A percentile compares a stretch with the other conserved stretches of the same genome.
Evolutionary conservation across 75 land plant genomes (phyloP).

Genomic region (Picea glauca): DNA sequence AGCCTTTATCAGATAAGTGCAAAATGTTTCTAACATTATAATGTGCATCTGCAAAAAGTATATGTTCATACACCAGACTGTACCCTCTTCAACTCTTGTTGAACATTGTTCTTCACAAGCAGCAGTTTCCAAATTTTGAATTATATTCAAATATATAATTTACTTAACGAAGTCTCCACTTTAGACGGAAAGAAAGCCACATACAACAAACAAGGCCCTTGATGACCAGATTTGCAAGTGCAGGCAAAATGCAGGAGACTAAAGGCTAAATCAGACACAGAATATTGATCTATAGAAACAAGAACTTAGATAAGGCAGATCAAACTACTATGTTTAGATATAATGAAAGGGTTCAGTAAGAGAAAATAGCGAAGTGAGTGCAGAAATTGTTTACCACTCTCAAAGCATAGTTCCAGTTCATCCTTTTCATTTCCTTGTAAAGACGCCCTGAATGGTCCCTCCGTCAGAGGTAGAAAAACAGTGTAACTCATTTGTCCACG

Average conservation of each 20-base stretch:
- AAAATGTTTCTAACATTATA: background rate
- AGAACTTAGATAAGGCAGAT: background rate
- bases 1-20: background rate
- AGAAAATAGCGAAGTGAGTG: background rate
- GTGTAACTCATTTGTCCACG: constrained; percentile 32
- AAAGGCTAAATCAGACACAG: background rate
- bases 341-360: background rate
- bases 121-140: background rate
- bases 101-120: background rate
- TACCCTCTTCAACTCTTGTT: background rate
- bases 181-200: background rate
- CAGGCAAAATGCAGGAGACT: no score
- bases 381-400: constrained; percentile 56
- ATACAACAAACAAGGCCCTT: background rate
- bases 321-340: background rate
- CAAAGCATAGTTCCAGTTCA: constrained; percentile 72
- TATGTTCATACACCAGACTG: background rate
- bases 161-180: background rate
- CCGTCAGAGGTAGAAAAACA: constrained; percentile 73
- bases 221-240: background rate
- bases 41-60: background rate
- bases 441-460: constrained; percentile 69
- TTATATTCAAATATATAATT: background rate
- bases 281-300: background rate
- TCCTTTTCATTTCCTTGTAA: constrained; percentile 61